Base-by-base conservation (phyloP, 2,329 filamentous ascomycete species). In the Hypomyces rosellus region DNA sequence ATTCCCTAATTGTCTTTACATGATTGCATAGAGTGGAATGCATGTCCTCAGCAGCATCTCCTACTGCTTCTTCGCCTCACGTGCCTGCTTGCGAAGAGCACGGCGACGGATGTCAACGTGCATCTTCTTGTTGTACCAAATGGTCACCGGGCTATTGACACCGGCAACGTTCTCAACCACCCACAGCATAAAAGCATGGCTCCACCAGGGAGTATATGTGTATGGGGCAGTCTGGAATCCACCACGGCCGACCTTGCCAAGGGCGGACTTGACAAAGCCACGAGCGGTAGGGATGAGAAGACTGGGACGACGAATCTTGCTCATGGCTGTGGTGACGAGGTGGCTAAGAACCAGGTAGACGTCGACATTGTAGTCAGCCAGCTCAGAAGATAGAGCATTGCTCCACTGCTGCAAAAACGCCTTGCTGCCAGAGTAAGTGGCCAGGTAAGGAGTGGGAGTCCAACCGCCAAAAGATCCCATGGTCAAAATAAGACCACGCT, bases 401-500 rank as follows among this genome's bases (percentile, higher is more conserved):
- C 88, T 96, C 93, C 93, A 99, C 65, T 95, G 86, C 72, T 97
- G 92, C 45, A 99, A 78, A 79, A 99, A 99, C 1, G 93, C 92
- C 74, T 99, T 99, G 81, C 87, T 93, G 58, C 93, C 93, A 41
- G 89, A 95, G 77, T 99, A 99, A 3, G 93, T 97, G 12, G 93
- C 93, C 41, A 99, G 80, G 49, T 93, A 84, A 5, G 95, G 91
- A 1, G 89, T 96, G 7, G 93, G 93, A 54, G 93, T 82, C 71
- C 95, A 86, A 58, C 93, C 95, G 55, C 87, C 93, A 65, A 97
- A 95, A 11, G 91, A 96, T 43, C 92, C 93, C 91, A 99, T 96
- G 52, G 92, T 99, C 49, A 99, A 76, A 63, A 99, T 89, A 34
- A 99, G 77, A 20, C 95, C 93, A 51, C 84, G 83, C 72, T 88